These are phyloP conservation scores for Tritrichomonas musculus DNA, from an alignment of 208 protist genomes.

Conservation along the genomic window DNA sequence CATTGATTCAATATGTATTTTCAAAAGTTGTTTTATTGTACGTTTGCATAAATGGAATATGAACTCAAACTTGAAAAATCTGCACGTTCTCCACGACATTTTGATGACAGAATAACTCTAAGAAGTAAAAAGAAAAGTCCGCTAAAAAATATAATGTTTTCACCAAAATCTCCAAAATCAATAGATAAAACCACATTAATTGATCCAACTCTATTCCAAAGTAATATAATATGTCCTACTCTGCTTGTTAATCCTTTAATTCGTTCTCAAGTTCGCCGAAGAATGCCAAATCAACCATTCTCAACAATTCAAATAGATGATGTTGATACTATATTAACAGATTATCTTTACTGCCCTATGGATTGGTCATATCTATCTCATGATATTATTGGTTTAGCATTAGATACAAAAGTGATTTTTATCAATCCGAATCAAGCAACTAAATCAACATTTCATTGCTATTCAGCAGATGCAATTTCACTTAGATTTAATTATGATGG, in stretches of 20 bases:
- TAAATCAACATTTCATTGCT: background rate
- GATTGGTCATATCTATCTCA: background rate
- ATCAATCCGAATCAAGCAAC: background rate
- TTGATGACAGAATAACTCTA: background rate
- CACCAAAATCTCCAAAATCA: too few relatives aligned
- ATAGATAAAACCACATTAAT: too few relatives aligned
- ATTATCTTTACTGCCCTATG: background rate
- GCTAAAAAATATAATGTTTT: background rate
- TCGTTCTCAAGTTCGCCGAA: too few relatives aligned
- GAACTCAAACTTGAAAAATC: background rate
- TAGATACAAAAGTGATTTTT: background rate
- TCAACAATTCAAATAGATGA: background rate
- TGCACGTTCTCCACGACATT: background rate
- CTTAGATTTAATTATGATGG: background rate
- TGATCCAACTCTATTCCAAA: too few relatives aligned
- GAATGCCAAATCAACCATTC: too few relatives aligned
- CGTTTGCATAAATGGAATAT: too few relatives aligned
- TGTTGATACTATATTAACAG: too few relatives aligned
- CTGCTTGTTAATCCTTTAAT: too few relatives aligned
- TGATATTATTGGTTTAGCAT: background rate
- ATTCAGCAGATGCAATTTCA: background rate
- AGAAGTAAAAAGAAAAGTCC: background rate
- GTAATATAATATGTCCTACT: too few relatives aligned
- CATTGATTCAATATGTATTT: too few relatives aligned
- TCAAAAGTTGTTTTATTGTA: too few relatives aligned